Evolutionary conservation across 192 early-diverging fungal species (phyloP).

Genomic region (Entomortierella lignicola): DNA sequence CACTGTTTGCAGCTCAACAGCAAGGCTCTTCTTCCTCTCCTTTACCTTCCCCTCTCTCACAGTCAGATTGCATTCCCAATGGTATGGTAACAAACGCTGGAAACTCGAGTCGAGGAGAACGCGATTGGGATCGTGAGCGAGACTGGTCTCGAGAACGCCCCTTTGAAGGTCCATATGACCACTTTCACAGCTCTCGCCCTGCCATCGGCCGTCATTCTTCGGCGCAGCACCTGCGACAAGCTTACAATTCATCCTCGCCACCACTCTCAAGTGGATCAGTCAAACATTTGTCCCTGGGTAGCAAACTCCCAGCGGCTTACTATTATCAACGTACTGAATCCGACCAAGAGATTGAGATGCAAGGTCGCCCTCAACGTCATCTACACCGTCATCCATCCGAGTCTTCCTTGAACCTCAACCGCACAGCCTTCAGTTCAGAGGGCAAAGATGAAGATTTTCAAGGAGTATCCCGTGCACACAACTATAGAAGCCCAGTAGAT

Average conservation of each 20-base stretch:
- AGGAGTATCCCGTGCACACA: constrained; percentile 3
- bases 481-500: constrained; percentile 14
- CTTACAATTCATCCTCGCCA: constrained; percentile 33
- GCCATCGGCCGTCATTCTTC: constrained; percentile 34
- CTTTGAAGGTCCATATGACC: constrained; percentile 16
- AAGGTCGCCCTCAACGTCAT: constrained; percentile 31
- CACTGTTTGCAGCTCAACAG: constrained; percentile 9
- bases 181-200: constrained; percentile 30
- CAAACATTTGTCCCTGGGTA: constrained; percentile 25
- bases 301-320: constrained; percentile 9
- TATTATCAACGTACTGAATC: constrained; percentile 15
- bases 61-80: neutral
- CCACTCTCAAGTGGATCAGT: constrained; percentile 24
- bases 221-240: constrained; percentile 35
- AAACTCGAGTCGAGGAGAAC: constrained; percentile 15
- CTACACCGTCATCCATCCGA: constrained; percentile 47
- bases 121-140: constrained; percentile 32
- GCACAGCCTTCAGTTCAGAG: constrained; percentile 11
- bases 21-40: neutral
- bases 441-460: constrained; percentile 13
- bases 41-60: constrained; percentile 18
- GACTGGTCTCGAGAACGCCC: constrained; percentile 25
- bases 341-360: constrained; percentile 35
- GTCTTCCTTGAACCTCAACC: constrained; percentile 32
- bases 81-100: neutral